Base-by-base conservation (phyloP, 208 protist species). In the Zelonia costaricensis region DNA sequence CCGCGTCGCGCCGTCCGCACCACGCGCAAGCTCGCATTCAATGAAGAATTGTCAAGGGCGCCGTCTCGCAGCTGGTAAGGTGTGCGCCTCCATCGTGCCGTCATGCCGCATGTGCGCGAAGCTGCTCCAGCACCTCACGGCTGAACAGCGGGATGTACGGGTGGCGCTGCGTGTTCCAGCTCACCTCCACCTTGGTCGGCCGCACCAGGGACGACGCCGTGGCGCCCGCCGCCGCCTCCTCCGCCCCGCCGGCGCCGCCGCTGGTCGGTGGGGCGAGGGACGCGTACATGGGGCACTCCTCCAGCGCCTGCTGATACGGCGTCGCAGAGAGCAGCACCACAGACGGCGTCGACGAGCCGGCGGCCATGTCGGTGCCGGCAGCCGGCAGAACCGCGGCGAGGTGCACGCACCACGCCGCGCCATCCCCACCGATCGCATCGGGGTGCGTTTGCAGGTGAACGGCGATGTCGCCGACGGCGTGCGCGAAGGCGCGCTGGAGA, bases 91-190 rank as follows among this genome's bases (percentile, higher is more conserved):
- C 31, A 16, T 15, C 4, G 44, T 7, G 62, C 31, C 7, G 35
- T 48, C 22, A 55, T 9, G 0, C 45, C 12, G 61, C 52, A 45
- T 40, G 39, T 1, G 52, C 39, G 13, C 55, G 55, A 49, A 92
- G 58, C 23, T 68, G 67, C 63, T 85, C 78, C 40, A 93, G 47
- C 35, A 78, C 28, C 12, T 84, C 75, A n/a, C 80, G 76, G 15
- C 70, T 58, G 55, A 94, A 83, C 28, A 94, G 72, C 7, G 84
- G 65, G n/a, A 86, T 70, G 57, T 86, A 84, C 39, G 65, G 73
- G 55, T 95, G 89, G 38, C 80, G 79, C 61, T 84, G 77, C 12
- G 76, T 83, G 44, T 94, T 94, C 84, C 84, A 94, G 15, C 49
- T 40, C 16, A 92, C 71, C 38, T 79, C 72, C 46, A 44, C 38